These are phyloP conservation scores for Candida caryicola DNA, from an alignment of 805 yeast genomes.

Conservation along the genomic window DNA sequence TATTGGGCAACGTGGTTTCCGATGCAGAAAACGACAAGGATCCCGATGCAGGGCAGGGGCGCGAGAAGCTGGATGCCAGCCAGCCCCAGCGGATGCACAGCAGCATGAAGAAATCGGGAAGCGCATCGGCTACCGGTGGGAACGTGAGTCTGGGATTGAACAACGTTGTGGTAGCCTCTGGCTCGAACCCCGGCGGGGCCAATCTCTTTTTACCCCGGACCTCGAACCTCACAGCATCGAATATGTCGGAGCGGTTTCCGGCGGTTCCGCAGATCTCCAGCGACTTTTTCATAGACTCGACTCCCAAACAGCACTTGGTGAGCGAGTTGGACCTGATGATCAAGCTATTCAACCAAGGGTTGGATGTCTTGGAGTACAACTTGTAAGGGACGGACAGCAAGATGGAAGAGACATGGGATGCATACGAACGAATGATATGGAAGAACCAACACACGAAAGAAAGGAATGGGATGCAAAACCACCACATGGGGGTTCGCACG, in stretches of 20 bases:
- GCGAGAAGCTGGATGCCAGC: slow-evolving; percentile 4
- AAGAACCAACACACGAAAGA: too few species aligned
- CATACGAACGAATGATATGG: too few species aligned
- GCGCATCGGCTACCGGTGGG: background rate
- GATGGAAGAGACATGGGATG: too few species aligned
- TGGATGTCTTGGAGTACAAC: slow-evolving; percentile 38
- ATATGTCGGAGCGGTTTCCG: slow-evolving; percentile 26
- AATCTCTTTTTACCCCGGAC: background rate
- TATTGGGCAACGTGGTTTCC: slow-evolving; percentile 4
- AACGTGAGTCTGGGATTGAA: background rate
- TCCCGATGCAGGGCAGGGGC: background rate
- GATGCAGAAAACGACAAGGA: slow-evolving; percentile 3
- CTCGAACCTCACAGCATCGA: background rate
- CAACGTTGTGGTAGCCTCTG: slow-evolving; percentile 3
- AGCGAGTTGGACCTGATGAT: slow-evolving; percentile 39
- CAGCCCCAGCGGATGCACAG: slow-evolving; percentile 1
- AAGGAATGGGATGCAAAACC: too few species aligned
- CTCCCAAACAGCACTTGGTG: slow-evolving; percentile 33
- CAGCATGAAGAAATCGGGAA: background rate
- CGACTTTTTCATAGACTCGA: slow-evolving; percentile 37
- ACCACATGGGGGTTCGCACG: too few species aligned
- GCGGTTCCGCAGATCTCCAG: slow-evolving; percentile 33
- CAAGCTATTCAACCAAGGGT: slow-evolving; percentile 34
- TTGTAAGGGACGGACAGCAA: too few species aligned
- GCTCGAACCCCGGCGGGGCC: background rate